Conservation (phyloP, 106 monocot genomes). For the Platanthera guangdongensis region DNA sequence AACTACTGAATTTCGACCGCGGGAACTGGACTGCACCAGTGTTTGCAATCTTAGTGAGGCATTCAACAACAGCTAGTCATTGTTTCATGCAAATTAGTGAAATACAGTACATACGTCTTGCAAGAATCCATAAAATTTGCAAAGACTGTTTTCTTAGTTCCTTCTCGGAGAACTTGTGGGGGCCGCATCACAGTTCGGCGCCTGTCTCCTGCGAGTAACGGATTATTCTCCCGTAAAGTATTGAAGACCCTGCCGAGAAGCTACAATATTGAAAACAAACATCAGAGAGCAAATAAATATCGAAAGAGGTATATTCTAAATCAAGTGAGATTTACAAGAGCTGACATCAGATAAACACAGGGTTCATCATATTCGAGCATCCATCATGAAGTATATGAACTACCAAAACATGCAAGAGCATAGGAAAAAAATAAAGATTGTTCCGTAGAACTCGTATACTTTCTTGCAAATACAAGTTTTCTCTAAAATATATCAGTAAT, state of each 20-base stretch:
- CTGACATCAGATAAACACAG: background rate
- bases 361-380: background rate
- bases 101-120: conserved; percentile 48
- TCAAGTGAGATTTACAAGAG: background rate
- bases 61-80: background rate
- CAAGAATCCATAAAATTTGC: conserved; percentile 96
- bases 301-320: background rate
- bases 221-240: conserved; percentile 85
- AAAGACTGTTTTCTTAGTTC: conserved; percentile 95
- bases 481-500: background rate
- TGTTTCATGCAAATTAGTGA: background rate
- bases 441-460: background rate
- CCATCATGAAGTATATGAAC: background rate
- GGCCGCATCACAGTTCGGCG: conserved; percentile 92
- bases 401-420: background rate
- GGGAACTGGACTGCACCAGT: too few species aligned
- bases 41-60: background rate
- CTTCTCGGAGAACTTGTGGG: conserved; percentile 93
- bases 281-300: background rate
- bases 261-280: conserved; percentile 24
- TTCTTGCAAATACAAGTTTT: background rate
- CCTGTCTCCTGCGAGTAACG: conserved; percentile 86
- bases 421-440: background rate
- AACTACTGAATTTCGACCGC: too few species aligned
- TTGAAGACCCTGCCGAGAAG: conserved; percentile 89